These are phyloP conservation scores for Mycena leptocephala DNA, from an alignment of 768 basidiomycete genomes.

Conservation along the genomic window DNA sequence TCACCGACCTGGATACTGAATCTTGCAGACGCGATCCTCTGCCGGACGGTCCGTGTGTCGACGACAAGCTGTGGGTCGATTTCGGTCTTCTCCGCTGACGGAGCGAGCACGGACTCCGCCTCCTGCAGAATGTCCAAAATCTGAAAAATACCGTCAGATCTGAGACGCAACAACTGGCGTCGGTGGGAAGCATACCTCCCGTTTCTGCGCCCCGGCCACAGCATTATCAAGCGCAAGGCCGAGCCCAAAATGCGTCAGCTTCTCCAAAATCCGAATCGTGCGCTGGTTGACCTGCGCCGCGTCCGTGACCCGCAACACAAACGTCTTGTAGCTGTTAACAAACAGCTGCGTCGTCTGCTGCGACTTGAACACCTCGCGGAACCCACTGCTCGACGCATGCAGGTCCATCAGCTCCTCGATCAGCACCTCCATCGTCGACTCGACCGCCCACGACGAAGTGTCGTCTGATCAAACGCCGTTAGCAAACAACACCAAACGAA, in stretches of 20 bases:
- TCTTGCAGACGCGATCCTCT: conserved; percentile 69
- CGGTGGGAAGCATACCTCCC: conserved; percentile 65
- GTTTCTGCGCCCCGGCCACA: conserved; percentile 77
- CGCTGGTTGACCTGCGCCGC: conserved; percentile 57
- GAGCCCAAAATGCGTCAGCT: conserved; percentile 79
- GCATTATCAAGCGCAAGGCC: conserved; percentile 77
- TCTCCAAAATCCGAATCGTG: conserved; percentile 75
- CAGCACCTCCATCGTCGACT: conserved; percentile 70
- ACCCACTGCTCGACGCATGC: conserved; percentile 75
- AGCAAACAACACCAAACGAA: conserved; percentile 16
- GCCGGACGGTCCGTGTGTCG: conserved; percentile 67
- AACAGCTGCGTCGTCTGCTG: conserved; percentile 80
- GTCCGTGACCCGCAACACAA: conserved; percentile 62
- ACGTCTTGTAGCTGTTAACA: conserved; percentile 74
- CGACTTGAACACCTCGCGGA: conserved; percentile 83
- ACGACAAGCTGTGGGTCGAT: conserved; percentile 71
- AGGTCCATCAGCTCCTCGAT: conserved; percentile 80
- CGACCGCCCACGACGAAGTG: conserved; percentile 39
- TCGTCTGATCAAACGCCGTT: conserved; percentile 34
- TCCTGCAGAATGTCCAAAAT: conserved; percentile 74
- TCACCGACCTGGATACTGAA: conserved; percentile 79
- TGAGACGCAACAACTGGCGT: not conserved
- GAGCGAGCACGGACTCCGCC: conserved; percentile 69
- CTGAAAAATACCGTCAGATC: conserved; percentile 43
- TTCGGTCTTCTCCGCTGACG: conserved; percentile 60